Base-by-base conservation (phyloP, 225 moss, liverwort and hornwort species). In the Physcomitrellopsis africana region DNA sequence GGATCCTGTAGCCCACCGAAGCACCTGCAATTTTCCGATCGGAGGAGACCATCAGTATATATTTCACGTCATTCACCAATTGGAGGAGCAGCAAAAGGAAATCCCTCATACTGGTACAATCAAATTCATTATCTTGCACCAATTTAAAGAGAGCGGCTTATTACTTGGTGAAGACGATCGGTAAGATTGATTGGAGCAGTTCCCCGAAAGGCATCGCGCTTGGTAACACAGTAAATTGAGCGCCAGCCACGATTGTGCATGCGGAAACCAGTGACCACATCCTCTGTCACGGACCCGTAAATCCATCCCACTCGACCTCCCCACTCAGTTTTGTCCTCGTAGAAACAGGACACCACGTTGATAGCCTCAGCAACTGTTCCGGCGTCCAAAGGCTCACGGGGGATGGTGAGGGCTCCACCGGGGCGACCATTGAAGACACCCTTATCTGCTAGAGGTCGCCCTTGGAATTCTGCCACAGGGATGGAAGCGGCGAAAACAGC, bases 231-330 rank as follows among this genome's bases (percentile, higher is more conserved):
- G 48, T 96, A 96, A 23, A 93, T 80, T 3, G 96, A 96, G 51
- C 87, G 89, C 96, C 96, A 96, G 11, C 96, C 96, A 81, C 96
- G 96, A 74, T 96, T 96, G 78, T 96, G 96, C 96, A 96, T 96
- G n/a, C 96, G 90, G 57, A 96, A 96, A 42, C 96, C 96, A 60
- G 96, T 96, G n/a, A 96, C 96, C 47, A 96, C 96, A 77, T 96
- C 96, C 83, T 96, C 96, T 59, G 96, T 96, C 73, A 96, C 96
- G 18, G 96, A 96, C 27, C 96, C 96, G 24, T 96, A 96, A 88
- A 96, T 96, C 96, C 96, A 96, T 32, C 96, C 96, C 60, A 93
- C 96, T 62, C 96, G 86, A 2, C 73, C 79, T 17, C 96, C 96
- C 96, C 96, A 96, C 70, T 96, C 96, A 5, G 96, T 93, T 76